Percentiles rank a stretch among this genome's conserved stretches.
These are phyloP conservation scores for Gilbertella persicaria DNA, from an alignment of 371 early-diverging fungal genomes.

Conservation along the genomic window DNA sequence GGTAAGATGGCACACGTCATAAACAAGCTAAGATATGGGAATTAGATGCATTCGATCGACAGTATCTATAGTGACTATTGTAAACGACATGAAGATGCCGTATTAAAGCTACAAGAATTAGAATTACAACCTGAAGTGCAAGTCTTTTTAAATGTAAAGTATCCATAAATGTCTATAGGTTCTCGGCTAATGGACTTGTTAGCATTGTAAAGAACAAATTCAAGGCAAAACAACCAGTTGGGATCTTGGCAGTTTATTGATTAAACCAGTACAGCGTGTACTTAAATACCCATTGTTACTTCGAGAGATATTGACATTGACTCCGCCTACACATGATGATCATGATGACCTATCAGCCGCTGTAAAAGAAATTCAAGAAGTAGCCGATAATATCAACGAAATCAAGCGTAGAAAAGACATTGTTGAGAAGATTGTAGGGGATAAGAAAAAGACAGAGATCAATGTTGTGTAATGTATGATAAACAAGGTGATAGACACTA, in stretches of 20 bases:
- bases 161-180: too few species aligned
- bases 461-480: slow-evolving; percentile 42
- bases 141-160: slow-evolving; percentile 54
- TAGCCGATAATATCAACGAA: slow-evolving; percentile 86
- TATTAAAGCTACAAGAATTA: slow-evolving; percentile 62
- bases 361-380: slow-evolving; percentile 57
- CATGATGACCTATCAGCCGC: slow-evolving; percentile 54
- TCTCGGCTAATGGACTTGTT: too few species aligned
- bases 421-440: slow-evolving; percentile 81
- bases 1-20: slow-evolving; percentile 32
- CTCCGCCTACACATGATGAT: slow-evolving; percentile 63
- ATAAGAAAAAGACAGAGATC: slow-evolving; percentile 66
- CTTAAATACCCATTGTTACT: slow-evolving; percentile 69
- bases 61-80: slow-evolving; percentile 74
- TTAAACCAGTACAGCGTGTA: slow-evolving; percentile 94
- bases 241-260: slow-evolving; percentile 79
- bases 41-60: slow-evolving; percentile 56
- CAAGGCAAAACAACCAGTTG: slow-evolving; percentile 74
- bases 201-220: slow-evolving; percentile 55
- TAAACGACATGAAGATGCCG: slow-evolving; percentile 73
- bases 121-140: slow-evolving; percentile 46
- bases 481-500: not conserved
- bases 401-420: slow-evolving; percentile 86
- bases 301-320: slow-evolving; percentile 65
- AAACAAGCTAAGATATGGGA: not conserved